phyloP scores from a whole-genome alignment of 345 rosid genomes.

The Erucastrum elatum region DNA sequence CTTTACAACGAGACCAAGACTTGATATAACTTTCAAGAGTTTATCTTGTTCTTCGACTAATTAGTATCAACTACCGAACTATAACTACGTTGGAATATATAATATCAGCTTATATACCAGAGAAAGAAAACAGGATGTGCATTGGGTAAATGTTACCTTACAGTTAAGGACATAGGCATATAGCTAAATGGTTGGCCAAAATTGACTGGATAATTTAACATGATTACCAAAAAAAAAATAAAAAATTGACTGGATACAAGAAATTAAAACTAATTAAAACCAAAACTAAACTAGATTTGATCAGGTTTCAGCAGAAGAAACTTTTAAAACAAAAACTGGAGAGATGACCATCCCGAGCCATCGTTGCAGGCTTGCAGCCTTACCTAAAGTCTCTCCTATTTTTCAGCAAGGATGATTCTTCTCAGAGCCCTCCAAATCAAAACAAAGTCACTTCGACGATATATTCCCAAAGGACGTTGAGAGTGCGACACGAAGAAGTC shows the following conservation, averaged over 20 bases:
- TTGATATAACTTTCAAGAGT: neutral
- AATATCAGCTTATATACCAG: neutral
- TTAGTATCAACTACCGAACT: neutral
- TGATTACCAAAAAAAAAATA: too few species aligned
- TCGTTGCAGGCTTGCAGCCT: neutral
- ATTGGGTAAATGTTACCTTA: neutral
- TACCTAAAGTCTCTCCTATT: neutral
- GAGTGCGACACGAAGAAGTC: neutral
- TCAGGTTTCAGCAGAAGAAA: neutral
- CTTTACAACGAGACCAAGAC: neutral
- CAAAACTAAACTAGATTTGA: neutral
- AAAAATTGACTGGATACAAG: neutral
- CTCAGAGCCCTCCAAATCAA: neutral
- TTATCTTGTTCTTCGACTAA: neutral
- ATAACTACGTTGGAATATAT: neutral
- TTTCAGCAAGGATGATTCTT: neutral
- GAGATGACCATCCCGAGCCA: neutral
- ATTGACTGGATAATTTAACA: neutral
- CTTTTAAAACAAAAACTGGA: neutral
- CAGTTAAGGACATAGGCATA: neutral
- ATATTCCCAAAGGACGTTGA: neutral
- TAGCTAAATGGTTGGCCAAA: neutral
- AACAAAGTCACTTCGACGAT: neutral
- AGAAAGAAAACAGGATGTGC: neutral
- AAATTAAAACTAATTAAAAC: neutral